Conservation (phyloP, 192 early-diverging fungal genomes). For the Pilobolus umbonatus region DNA sequence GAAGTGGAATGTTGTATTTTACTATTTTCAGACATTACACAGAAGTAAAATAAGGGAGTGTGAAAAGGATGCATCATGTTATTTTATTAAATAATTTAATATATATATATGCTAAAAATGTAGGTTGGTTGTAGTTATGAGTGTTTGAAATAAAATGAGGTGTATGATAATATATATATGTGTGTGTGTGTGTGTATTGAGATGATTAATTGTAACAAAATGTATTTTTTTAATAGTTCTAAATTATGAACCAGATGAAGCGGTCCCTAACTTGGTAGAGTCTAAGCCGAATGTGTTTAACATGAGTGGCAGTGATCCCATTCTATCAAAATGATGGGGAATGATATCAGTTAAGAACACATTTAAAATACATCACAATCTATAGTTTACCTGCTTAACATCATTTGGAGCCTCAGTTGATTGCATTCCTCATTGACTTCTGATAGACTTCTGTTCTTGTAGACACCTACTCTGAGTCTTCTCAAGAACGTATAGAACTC, state of each 20-base stretch:
- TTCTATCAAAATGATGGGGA: neutral
- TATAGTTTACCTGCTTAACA: slow-evolving; percentile 29
- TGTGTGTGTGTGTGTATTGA: too few species aligned
- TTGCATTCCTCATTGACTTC: slow-evolving; percentile 79
- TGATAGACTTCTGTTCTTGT: slow-evolving; percentile 56
- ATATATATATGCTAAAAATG: too few species aligned
- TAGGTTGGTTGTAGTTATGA: too few species aligned
- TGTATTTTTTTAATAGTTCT: too few species aligned
- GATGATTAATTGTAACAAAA: too few species aligned
- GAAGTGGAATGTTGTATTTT: too few species aligned
- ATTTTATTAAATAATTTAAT: too few species aligned
- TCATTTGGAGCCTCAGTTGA: slow-evolving; percentile 83
- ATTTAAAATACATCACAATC: neutral
- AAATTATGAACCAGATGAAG: slow-evolving; percentile 9
- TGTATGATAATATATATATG: too few species aligned
- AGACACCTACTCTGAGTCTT: slow-evolving; percentile 76
- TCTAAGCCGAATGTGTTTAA: neutral
- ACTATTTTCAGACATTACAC: too few species aligned
- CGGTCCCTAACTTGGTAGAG: neutral
- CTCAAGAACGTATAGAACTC: slow-evolving; percentile 90
- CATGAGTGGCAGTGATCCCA: neutral
- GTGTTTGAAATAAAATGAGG: too few species aligned
- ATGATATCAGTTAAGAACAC: neutral
- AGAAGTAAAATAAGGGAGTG: too few species aligned
- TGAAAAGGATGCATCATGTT: too few species aligned